Evolutionary conservation across 2,329 filamentous ascomycete species (phyloP), one percentile per base, ranked within the genome.

Genomic region (Pseudohalonectria lignicola): DNA sequence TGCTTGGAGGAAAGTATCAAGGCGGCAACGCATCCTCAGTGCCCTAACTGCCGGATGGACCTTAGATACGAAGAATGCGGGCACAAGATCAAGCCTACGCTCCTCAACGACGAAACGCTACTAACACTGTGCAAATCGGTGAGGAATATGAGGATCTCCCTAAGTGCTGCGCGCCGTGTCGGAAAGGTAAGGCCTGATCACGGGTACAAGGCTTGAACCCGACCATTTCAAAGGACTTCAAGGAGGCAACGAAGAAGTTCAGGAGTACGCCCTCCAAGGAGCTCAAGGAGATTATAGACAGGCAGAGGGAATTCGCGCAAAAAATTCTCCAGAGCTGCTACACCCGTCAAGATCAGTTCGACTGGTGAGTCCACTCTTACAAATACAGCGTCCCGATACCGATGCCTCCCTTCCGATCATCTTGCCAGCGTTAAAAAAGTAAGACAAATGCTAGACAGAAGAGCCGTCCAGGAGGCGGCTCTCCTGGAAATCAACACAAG

Each of bases 361-460:
- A 31, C 35, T 37, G 35, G 35, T 37, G 31, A 37, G 35, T 37
- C n/a, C n/a, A n/a, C n/a, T n/a, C n/a, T n/a, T n/a, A n/a, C n/a
- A n/a, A n/a, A n/a, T n/a, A n/a, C n/a, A n/a, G n/a, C n/a, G n/a
- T n/a, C n/a, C n/a, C n/a, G n/a, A n/a, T n/a, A n/a, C n/a, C n/a
- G n/a, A n/a, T n/a, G n/a, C n/a, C n/a, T n/a, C n/a, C n/a, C n/a
- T n/a, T n/a, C n/a, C n/a, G n/a, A n/a, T n/a, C n/a, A n/a, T n/a
- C n/a, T n/a, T n/a, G n/a, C n/a, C n/a, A n/a, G n/a, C n/a, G n/a
- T n/a, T n/a, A n/a, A n/a, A n/a, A n/a, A n/a, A n/a, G n/a, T n/a
- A n/a, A n/a, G n/a, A n/a, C n/a, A n/a, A n/a, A n/a, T n/a, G n/a
- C n/a, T n/a, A n/a, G n/a, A n/a, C n/a, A n/a, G n/a, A n/a, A n/a